phyloP scores from a whole-genome alignment of 148 eudicot genomes.

The Arbutus unedo region DNA sequence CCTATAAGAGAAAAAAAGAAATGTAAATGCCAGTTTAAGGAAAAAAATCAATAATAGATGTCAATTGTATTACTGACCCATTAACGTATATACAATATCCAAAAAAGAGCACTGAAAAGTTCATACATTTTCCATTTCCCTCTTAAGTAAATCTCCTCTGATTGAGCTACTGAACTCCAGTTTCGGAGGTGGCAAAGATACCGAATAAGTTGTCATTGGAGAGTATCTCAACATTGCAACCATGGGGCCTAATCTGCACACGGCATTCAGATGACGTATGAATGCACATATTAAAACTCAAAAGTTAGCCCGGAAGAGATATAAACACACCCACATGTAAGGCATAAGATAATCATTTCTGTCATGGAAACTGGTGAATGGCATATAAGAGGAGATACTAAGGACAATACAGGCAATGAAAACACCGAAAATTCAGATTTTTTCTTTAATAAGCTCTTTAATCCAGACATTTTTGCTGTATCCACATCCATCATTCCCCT shows the following conservation, averaged over 20 bases:
- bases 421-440: background rate
- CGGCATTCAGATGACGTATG: background rate
- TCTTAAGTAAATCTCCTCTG: constrained; percentile 49
- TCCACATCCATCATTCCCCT: constrained; percentile 8
- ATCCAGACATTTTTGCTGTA: background rate
- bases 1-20: constrained; percentile 31
- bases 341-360: background rate
- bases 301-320: background rate
- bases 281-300: constrained; percentile 1
- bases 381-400: constrained; percentile 4
- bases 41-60: background rate
- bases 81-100: background rate
- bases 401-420: background rate
- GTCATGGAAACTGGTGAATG: background rate
- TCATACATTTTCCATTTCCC: constrained; percentile 58
- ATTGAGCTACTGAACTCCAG: constrained; percentile 54
- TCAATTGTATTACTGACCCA: background rate
- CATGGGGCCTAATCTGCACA: constrained; percentile 83
- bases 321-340: background rate
- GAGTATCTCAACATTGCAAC: constrained; percentile 90
- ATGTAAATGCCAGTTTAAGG: constrained; percentile 8
- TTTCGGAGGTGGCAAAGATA: constrained; percentile 70
- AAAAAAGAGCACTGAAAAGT: constrained; percentile 10
- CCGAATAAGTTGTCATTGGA: constrained; percentile 57
- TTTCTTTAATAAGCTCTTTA: background rate